A percentile compares a stretch with the other conserved stretches of the same genome.
Evolutionary conservation across 768 basidiomycete genomes (phyloP).

Genomic region (Suillus bovinus): DNA sequence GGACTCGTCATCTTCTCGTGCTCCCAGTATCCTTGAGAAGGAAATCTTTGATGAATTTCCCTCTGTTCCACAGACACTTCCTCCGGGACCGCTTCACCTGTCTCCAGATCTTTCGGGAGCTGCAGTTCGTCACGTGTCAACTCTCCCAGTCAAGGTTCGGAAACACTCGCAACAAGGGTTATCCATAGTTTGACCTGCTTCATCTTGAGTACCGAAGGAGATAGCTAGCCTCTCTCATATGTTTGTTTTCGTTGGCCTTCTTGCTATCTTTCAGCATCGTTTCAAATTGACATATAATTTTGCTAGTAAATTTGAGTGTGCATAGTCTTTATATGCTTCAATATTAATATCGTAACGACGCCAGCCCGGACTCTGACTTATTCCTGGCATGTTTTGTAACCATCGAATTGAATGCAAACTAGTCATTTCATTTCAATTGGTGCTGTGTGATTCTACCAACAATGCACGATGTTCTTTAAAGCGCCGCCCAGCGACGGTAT

Average conservation of each 20-base stretch:
- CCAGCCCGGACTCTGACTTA: no score
- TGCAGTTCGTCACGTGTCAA: conserved; percentile 21
- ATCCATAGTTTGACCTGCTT: conserved; percentile 22
- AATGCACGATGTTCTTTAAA: no score
- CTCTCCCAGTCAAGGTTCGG: conserved; percentile 29
- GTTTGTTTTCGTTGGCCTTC: conserved; percentile 2
- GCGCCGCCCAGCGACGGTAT: no score
- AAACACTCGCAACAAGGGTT: conserved; percentile 24
- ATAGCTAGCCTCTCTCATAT: neutral
- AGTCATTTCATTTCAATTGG: no score
- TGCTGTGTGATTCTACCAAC: no score
- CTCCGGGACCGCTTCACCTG: conserved; percentile 29
- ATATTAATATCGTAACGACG: no score
- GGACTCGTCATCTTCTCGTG: conserved; percentile 42
- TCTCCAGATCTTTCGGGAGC: conserved; percentile 16
- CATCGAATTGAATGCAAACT: no score
- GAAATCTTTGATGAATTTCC: conserved; percentile 74
- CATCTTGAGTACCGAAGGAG: neutral
- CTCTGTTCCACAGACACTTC: conserved; percentile 56
- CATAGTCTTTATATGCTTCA: neutral
- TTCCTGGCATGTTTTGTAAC: no score
- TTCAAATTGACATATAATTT: neutral
- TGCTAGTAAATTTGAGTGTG: neutral
- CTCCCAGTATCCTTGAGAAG: conserved; percentile 48
- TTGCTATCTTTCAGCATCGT: conserved; percentile 1